Evolutionary conservation across 208 protist genomes (phyloP), one percentile per base, ranked within the genome.

Genomic region (Tritrichomonas foetus): DNA sequence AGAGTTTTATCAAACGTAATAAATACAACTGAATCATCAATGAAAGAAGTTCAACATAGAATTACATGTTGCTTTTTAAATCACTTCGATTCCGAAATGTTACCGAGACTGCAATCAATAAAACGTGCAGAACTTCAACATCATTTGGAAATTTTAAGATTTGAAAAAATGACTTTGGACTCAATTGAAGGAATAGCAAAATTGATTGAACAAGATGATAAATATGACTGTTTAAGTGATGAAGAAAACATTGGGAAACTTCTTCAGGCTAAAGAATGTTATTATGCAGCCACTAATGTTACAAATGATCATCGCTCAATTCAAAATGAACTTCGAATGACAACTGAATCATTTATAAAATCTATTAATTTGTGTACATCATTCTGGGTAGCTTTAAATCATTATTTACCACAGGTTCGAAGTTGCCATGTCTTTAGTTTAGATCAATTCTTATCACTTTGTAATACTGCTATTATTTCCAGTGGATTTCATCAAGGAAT

Each of bases 211-310:
- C 5, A 57, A 13, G 47, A 89, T 53, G 27, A 89, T 39, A 49
- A 50, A 1, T 89, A 39, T 47, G 78, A 89, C 30, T 89, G 33
- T 47, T 20, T 89, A 1, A 33, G 47, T 39, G 47, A 89, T 89
- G 78, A 49, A 27, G 44, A 89, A 53, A 49, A 44, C 2, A 53
- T 47, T 53, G 20, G 13, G 8, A 20, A 89, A 1, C 30, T 89
- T 14, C 25, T 89, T 20, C 39, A 49, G 33, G 33, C 78, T 9
- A 89, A 89, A 89, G 78, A 89, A 89, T 89, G 47, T n/a, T 89
- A 89, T 57, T 89, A 57, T 47, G 78, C 78, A 36, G 47, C 78
- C 25, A 89, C 41, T 39, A 89, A 89, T 47, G 25, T 89, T 27
- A 39, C 47, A 89, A 57, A 11, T 1, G 47, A 89, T 39, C 33